Base-by-base conservation (phyloP, 768 basidiomycete species). In the Pleurotus platypus region DNA sequence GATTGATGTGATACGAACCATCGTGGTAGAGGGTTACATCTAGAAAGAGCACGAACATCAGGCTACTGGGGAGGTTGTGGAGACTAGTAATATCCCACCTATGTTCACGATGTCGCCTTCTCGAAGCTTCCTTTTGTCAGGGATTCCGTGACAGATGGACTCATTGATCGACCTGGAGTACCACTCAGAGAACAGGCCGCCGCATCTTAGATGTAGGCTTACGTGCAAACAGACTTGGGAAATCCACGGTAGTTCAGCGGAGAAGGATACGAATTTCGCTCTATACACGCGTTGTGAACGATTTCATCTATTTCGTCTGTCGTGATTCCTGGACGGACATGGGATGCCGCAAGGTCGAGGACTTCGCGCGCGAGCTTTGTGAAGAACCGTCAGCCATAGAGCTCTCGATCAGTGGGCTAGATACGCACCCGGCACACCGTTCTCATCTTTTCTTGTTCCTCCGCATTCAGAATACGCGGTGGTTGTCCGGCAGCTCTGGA, bases 91-190 rank as follows among this genome's bases (percentile, higher is more conserved):
- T 53, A 56, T 67, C 77, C 58, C 60, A 88, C 91, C 94, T 53
- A 99, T 85, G 72, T 99, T 99, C 69, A 98, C 77, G 62, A 98
- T 98, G 72, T 99, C 97, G 15, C 97, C 97, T 62, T 98, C 92
- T 64, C 80, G 80, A 61, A 94, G 71, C 64, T 85, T 87, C 60
- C 90, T 75, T 66, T 89, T 79, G 74, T 96, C 93, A 38, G 95
- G 94, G 60, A 96, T 95, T 57, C 96, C 97, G 70, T 99, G 97
- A 70, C 97, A 98, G 64, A 99, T 95, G 50, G 83, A 89, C 71
- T 98, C 96, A 70, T 99, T 99, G 20, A 98, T 73, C 42, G 93
- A 94, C 18, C 92, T 91, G 62, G 1, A n/a, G 7, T 5, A 22
- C 16, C 12, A 35, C 7, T 50, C 38, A 39, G 24, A 15, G 20